Percentiles rank a stretch among this genome's conserved stretches.
Evolutionary conservation across 768 basidiomycete species (phyloP).

Genomic region (Bullera alba): DNA sequence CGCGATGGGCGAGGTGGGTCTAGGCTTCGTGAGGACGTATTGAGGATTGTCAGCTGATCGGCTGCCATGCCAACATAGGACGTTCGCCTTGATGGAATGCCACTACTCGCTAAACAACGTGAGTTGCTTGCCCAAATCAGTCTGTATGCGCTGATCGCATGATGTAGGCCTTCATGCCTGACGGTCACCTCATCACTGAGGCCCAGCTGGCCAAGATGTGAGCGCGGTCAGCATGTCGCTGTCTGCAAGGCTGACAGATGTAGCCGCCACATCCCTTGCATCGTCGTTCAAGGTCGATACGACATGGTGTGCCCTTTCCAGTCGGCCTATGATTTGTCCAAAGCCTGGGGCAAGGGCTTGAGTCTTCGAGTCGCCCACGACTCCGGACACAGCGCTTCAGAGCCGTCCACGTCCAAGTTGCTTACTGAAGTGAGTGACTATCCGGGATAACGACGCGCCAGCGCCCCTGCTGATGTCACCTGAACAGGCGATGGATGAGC

Average conservation of each 20-base stretch:
- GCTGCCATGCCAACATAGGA: slow-evolving; percentile 4
- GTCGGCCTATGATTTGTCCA: slow-evolving; percentile 74
- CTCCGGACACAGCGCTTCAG: slow-evolving; percentile 79
- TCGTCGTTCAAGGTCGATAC: slow-evolving; percentile 59
- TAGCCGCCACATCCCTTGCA: slow-evolving; percentile 79
- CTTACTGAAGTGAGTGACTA: slow-evolving; percentile 56
- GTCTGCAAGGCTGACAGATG: slow-evolving; percentile 6
- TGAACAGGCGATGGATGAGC: slow-evolving; percentile 1
- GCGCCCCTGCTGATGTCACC: background rate
- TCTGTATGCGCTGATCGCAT: background rate
- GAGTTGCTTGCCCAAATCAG: slow-evolving; percentile 16
- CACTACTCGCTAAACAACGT: slow-evolving; percentile 83
- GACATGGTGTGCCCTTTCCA: slow-evolving; percentile 83
- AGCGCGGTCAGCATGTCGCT: slow-evolving; percentile 19
- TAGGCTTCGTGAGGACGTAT: background rate
- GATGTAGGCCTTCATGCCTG: slow-evolving; percentile 61
- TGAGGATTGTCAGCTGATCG: background rate
- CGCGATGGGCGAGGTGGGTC: slow-evolving; percentile 4
- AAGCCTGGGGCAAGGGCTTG: slow-evolving; percentile 66
- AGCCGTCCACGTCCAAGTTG: slow-evolving; percentile 61
- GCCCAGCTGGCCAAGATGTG: slow-evolving; percentile 86
- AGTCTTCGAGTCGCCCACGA: slow-evolving; percentile 69
- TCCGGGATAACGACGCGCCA: background rate
- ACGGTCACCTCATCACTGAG: slow-evolving; percentile 74
- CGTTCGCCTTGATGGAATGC: slow-evolving; percentile 51